phyloP scores from a whole-genome alignment of 2,329 filamentous ascomycete species.

The Tolypocladium nubicola region DNA sequence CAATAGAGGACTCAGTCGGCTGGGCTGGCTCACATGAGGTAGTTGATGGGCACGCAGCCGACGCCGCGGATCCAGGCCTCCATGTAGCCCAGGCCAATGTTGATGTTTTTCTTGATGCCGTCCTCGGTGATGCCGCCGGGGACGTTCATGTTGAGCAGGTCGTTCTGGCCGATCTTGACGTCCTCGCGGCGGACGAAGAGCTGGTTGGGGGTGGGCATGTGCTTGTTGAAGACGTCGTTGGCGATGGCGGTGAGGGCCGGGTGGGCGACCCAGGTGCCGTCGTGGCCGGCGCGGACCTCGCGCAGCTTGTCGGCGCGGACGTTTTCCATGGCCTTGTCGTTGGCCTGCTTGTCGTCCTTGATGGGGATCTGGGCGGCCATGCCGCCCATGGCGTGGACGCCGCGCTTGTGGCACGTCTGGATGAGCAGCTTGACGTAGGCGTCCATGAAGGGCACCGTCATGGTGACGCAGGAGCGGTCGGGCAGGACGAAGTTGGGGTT shows the following conservation, averaged over 20 bases:
- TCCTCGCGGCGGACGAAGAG: conserved; percentile 86
- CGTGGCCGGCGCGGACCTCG: conserved; percentile 89
- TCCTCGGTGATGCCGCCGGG: conserved; percentile 86
- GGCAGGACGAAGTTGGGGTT: conserved; percentile 89
- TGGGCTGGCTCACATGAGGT: conserved; percentile 57
- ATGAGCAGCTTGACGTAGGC: conserved; percentile 92
- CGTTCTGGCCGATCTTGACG: conserved; percentile 73
- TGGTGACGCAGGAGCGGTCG: conserved; percentile 82
- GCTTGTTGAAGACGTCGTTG: conserved; percentile 86
- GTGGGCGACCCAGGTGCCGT: conserved; percentile 95
- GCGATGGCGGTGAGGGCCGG: conserved; percentile 84
- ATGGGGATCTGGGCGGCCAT: conserved; percentile 99
- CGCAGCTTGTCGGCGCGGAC: conserved; percentile 94
- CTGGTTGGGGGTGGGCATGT: conserved; percentile 99
- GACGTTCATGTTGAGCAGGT: conserved; percentile 96
- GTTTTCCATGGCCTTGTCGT: conserved; percentile 87
- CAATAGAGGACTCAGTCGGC: background rate
- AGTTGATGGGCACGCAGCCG: conserved; percentile 96
- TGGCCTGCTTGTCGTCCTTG: conserved; percentile 84
- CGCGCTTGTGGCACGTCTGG: conserved; percentile 93
- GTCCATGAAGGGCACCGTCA: conserved; percentile 98
- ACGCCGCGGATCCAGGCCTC: conserved; percentile 94
- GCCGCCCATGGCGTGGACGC: conserved; percentile 97
- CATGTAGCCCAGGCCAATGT: conserved; percentile 96
- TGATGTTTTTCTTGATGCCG: conserved; percentile 94